A percentile compares a stretch with the other conserved stretches of the same genome.
Evolutionary conservation across 192 early-diverging fungal genomes (phyloP).

Genomic region (Dimargaris verticillata): DNA sequence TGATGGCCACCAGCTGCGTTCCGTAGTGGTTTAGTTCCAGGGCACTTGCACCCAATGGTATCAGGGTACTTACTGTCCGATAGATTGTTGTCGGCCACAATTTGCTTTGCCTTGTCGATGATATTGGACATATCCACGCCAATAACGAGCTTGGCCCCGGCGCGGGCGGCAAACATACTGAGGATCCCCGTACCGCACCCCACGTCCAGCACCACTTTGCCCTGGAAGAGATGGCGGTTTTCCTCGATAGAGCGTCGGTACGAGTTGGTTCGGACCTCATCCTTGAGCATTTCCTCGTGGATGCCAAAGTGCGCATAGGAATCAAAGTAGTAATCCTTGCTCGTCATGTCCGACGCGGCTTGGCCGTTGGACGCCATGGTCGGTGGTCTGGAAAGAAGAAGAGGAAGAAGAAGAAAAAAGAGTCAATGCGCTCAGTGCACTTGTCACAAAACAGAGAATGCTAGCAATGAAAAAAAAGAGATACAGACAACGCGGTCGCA

Average conservation of each 20-base stretch:
- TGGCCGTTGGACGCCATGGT: slow-evolving; percentile 1
- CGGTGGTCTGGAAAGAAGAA: background rate
- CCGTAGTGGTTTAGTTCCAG: too few relatives aligned
- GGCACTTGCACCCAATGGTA: too few relatives aligned
- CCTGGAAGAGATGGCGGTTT: slow-evolving; percentile 91
- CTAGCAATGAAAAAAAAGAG: too few relatives aligned
- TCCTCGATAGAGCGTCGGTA: slow-evolving; percentile 91
- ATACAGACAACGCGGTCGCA: too few relatives aligned
- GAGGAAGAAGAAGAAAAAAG: background rate
- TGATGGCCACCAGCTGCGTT: too few relatives aligned
- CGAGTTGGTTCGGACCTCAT: slow-evolving; percentile 81
- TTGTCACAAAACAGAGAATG: too few relatives aligned
- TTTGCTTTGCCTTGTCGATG: slow-evolving; percentile 84
- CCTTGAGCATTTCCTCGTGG: slow-evolving; percentile 97
- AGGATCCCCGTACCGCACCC: slow-evolving; percentile 98
- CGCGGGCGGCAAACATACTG: slow-evolving; percentile 98
- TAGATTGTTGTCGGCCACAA: slow-evolving; percentile 88
- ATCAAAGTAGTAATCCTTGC: slow-evolving; percentile 90
- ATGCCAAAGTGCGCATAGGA: slow-evolving; percentile 92
- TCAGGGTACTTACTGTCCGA: slow-evolving; percentile 38
- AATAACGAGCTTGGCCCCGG: slow-evolving; percentile 86
- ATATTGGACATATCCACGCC: slow-evolving; percentile 97
- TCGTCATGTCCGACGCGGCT: background rate
- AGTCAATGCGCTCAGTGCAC: too few relatives aligned
- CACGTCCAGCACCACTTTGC: slow-evolving; percentile 96